phyloP scores from a whole-genome alignment of 805 yeast species.

The Schwanniomyces pseudopolymorphus region DNA sequence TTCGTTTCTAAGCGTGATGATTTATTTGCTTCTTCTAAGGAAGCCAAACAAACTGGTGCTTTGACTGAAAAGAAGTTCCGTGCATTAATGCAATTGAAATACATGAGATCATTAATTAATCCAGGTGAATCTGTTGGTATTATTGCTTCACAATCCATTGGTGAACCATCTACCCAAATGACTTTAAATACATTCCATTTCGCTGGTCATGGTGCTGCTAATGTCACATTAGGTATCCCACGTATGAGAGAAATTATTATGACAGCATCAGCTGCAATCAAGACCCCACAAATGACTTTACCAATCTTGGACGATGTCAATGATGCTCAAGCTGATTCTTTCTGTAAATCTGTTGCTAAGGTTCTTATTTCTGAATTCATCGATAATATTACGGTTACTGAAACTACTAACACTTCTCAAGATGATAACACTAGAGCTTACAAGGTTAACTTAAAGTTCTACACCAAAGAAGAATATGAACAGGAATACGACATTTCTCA shows the following conservation, averaged over 20 bases:
- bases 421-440: slow-evolving; percentile 64
- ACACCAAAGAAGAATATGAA: slow-evolving; percentile 70
- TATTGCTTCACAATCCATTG: slow-evolving; percentile 96
- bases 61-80: slow-evolving; percentile 80
- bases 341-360: slow-evolving; percentile 86
- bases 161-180: slow-evolving; percentile 99
- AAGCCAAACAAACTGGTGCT: slow-evolving; percentile 45
- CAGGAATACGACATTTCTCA: slow-evolving; percentile 86
- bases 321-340: slow-evolving; percentile 86
- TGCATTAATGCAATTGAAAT: slow-evolving; percentile 96
- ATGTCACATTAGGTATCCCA: slow-evolving; percentile 98
- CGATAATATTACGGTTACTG: slow-evolving; percentile 81
- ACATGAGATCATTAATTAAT: slow-evolving; percentile 90
- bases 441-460: slow-evolving; percentile 72
- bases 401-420: slow-evolving; percentile 68
- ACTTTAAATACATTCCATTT: slow-evolving; percentile 95
- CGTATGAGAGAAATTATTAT: slow-evolving; percentile 99
- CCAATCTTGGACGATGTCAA: slow-evolving; percentile 79
- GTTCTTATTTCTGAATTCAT: slow-evolving; percentile 86
- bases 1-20: slow-evolving; percentile 59
- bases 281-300: slow-evolving; percentile 98
- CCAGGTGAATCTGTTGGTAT: slow-evolving; percentile 99
- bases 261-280: slow-evolving; percentile 95
- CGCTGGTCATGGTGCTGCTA: slow-evolving; percentile 99
- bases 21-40: slow-evolving; percentile 56